Conservation (phyloP, 2,329 filamentous ascomycete genomes). For the Neonectria neomacrospora region DNA sequence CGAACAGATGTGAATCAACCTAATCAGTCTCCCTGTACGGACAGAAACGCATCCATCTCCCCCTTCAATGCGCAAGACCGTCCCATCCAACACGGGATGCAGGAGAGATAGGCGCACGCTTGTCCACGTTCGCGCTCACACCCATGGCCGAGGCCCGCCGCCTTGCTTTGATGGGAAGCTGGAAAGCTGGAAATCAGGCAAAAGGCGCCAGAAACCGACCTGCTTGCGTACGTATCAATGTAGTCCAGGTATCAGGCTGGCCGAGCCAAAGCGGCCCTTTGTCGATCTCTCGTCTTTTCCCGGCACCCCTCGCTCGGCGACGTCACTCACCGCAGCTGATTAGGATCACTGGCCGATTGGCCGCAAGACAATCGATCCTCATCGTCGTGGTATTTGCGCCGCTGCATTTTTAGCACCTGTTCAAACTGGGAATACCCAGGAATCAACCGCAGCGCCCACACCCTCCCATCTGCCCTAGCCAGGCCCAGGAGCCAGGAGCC, state of each 20-base stretch:
- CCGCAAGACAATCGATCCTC: slow-evolving; percentile 35
- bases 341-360: slow-evolving; percentile 5
- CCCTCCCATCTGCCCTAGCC: slow-evolving; percentile 7
- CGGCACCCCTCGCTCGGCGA: slow-evolving; percentile 38
- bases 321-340: slow-evolving; percentile 37
- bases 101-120: slow-evolving; percentile 10
- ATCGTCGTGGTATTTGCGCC: slow-evolving; percentile 26
- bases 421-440: slow-evolving; percentile 14
- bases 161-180: slow-evolving; percentile 12
- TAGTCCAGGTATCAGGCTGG: slow-evolving; percentile 6
- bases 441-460: neutral
- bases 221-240: slow-evolving; percentile 19
- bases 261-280: slow-evolving; percentile 28
- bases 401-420: slow-evolving; percentile 20
- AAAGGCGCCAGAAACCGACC: neutral
- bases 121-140: neutral
- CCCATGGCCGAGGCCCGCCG: neutral
- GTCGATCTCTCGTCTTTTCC: slow-evolving; percentile 44
- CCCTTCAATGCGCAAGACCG: slow-evolving; percentile 19
- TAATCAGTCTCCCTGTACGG: slow-evolving; percentile 26
- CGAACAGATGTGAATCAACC: slow-evolving; percentile 29
- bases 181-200: neutral
- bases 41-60: slow-evolving; percentile 16
- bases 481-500: neutral
- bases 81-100: neutral